Evolutionary conservation across 306 rosid genomes (phyloP).

Genomic region (Fragaria iinumae): DNA sequence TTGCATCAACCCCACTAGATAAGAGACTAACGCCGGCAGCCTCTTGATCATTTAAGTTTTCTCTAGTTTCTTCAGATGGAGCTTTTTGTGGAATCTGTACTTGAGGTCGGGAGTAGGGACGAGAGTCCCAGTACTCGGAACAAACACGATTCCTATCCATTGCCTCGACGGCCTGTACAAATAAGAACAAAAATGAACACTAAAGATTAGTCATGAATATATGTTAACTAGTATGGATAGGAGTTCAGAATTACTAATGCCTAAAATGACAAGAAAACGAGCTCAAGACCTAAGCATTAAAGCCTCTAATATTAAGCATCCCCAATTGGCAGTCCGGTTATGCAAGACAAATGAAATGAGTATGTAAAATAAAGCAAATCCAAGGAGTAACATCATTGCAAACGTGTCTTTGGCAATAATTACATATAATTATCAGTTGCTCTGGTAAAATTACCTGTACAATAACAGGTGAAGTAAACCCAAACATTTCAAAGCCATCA

Average conservation of each 20-base stretch:
- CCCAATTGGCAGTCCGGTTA: background rate
- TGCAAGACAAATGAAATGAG: background rate
- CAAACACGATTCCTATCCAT: slow-evolving; percentile 76
- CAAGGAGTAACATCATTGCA: background rate
- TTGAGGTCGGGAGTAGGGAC: slow-evolving; percentile 92
- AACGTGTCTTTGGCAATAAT: background rate
- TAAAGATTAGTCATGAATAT: background rate
- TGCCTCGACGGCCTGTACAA: slow-evolving; percentile 83
- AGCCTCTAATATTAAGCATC: background rate
- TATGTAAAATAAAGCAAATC: background rate
- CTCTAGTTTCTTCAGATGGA: slow-evolving; percentile 39
- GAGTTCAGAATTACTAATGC: background rate
- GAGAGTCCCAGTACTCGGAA: slow-evolving; percentile 89
- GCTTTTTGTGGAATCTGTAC: slow-evolving; percentile 67
- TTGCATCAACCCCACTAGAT: slow-evolving; percentile 35
- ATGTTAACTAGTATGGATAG: background rate
- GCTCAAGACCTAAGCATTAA: background rate
- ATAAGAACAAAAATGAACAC: background rate
- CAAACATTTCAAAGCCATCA: slow-evolving; percentile 98
- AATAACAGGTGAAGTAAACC: slow-evolving; percentile 91
- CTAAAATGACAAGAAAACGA: background rate
- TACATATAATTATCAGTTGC: background rate
- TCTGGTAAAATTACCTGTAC: slow-evolving; percentile 70
- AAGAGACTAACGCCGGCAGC: slow-evolving; percentile 22
- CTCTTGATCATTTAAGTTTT: slow-evolving; percentile 33